A percentile compares a stretch with the other conserved stretches of the same genome.
These are phyloP conservation scores for Pyrus pyrifolia DNA, from an alignment of 306 rosid genomes.

Conservation along the genomic window DNA sequence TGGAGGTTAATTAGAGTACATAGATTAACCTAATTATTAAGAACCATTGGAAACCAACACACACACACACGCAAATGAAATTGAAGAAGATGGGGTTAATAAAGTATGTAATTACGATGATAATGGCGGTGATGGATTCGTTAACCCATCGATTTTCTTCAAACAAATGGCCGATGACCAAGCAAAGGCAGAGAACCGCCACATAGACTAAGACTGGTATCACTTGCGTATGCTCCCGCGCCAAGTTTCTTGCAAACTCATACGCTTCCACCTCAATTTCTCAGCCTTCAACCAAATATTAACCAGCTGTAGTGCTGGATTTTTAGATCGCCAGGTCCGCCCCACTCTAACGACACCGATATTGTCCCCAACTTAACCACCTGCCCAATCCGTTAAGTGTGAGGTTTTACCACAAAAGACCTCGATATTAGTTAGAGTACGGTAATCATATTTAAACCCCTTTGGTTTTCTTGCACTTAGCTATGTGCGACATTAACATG, in stretches of 20 bases:
- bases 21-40: background rate
- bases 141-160: constrained; percentile 77
- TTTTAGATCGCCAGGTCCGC: too few species aligned
- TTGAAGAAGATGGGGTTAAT: background rate
- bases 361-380: too few species aligned
- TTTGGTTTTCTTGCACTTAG: too few species aligned
- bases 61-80: background rate
- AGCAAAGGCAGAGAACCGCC: constrained; percentile 68
- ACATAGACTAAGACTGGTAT: constrained; percentile 63
- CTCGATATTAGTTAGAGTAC: too few species aligned
- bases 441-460: too few species aligned
- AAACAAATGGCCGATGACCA: constrained; percentile 70
- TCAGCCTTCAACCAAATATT: background rate
- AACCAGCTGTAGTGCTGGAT: background rate
- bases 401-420: too few species aligned
- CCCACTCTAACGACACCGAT: too few species aligned
- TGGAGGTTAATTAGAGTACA: background rate
- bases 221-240: constrained; percentile 48
- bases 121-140: constrained; percentile 82
- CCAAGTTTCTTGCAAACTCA: constrained; percentile 29
- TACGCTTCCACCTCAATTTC: background rate
- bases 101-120: constrained; percentile 29
- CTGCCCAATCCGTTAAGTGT: too few species aligned
- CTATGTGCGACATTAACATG: too few species aligned
- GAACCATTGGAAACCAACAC: too few species aligned